phyloP scores from a whole-genome alignment of 208 protist species.

The Sergeia podlipaevii region DNA sequence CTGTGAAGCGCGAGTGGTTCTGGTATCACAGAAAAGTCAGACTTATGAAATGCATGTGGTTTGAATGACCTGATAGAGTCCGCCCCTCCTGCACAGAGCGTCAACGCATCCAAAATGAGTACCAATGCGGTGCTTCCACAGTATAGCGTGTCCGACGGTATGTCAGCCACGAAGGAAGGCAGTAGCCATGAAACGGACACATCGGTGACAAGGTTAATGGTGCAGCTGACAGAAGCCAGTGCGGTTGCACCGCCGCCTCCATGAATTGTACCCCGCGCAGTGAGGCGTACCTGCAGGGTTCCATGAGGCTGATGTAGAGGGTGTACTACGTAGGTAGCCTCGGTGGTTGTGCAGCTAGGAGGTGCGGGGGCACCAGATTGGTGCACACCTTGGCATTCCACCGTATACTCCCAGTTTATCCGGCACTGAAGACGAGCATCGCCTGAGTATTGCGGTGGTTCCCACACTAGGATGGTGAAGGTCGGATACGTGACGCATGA shows the following conservation, averaged over 20 bases:
- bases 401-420: conserved; percentile 42
- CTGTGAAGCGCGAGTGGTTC: too few relatives aligned
- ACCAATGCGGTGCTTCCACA: conserved; percentile 17
- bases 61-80: too few relatives aligned
- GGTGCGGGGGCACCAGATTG: too few relatives aligned
- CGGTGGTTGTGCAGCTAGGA: conserved; percentile 8
- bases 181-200: conserved; percentile 10
- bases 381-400: too few relatives aligned
- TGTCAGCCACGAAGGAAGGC: too few relatives aligned
- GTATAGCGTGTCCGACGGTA: too few relatives aligned
- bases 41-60: too few relatives aligned
- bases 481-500: conserved; percentile 33
- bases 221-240: conserved; percentile 21
- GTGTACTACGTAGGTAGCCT: conserved; percentile 28
- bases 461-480: conserved; percentile 45
- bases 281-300: conserved; percentile 45
- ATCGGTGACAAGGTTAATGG: conserved; percentile 6
- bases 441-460: conserved; percentile 10
- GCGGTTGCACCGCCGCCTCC: conserved; percentile 18
- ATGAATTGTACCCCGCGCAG: conserved; percentile 20
- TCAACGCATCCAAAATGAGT: conserved; percentile 54
- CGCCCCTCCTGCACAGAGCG: conserved; percentile 37
- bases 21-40: too few relatives aligned
- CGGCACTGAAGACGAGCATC: conserved; percentile 7
- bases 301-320: conserved; percentile 37